Percentiles rank a stretch among this genome's conserved stretches.
phyloP scores from a whole-genome alignment of 140 eudicot species.

The Anethum foeniculum region DNA sequence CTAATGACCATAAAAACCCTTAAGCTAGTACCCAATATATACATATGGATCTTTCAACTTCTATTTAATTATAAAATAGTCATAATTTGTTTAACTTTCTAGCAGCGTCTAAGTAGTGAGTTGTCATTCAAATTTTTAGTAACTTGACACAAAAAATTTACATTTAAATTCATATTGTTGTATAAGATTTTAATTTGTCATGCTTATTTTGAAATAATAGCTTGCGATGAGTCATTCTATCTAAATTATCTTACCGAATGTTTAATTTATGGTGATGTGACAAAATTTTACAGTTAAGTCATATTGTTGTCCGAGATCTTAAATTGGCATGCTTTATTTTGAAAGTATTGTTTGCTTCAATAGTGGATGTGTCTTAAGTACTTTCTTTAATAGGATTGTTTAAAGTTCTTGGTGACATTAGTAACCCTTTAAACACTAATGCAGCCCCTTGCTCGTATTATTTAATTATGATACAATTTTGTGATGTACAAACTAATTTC shows the following conservation, averaged over 20 bases:
- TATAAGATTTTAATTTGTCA: background rate
- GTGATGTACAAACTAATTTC: background rate
- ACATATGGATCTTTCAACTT: background rate
- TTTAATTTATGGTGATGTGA: background rate
- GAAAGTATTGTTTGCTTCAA: background rate
- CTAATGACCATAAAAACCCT: background rate
- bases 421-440: background rate
- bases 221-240: background rate
- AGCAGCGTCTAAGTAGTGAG: background rate
- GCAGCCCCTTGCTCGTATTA: background rate
- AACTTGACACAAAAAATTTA: background rate
- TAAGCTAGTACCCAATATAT: background rate
- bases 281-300: background rate
- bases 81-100: background rate
- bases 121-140: background rate
- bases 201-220: background rate
- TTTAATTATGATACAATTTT: background rate
- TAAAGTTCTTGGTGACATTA: background rate
- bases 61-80: background rate
- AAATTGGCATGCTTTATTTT: background rate
- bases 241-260: background rate
- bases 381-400: background rate
- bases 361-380: background rate
- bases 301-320: background rate
- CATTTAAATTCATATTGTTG: background rate